Evolutionary conservation across 2,329 filamentous ascomycete genomes (phyloP).

Genomic region (Neurospora sp.): DNA sequence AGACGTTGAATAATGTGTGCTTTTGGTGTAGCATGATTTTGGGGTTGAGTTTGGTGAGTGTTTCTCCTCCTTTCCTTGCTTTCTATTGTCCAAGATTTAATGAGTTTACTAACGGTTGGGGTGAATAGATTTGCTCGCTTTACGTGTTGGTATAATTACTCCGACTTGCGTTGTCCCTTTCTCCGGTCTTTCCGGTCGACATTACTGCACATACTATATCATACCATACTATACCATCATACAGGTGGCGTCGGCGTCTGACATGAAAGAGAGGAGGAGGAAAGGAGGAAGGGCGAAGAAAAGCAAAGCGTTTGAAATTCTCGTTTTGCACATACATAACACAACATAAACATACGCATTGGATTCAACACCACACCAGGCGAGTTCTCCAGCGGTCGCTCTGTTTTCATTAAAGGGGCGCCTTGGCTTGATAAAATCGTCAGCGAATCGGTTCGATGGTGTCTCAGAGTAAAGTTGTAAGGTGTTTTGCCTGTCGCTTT

Average conservation of each 20-base stretch:
- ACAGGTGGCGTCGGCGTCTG: neutral
- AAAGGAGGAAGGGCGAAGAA: neutral
- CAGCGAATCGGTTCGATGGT: neutral
- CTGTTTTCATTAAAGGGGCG: neutral
- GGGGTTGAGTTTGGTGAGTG: slow-evolving; percentile 66
- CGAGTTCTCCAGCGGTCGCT: neutral
- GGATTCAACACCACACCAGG: neutral
- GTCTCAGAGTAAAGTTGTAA: neutral
- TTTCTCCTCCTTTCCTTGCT: slow-evolving; percentile 1
- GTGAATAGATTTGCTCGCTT: slow-evolving; percentile 39
- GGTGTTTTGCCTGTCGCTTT: neutral
- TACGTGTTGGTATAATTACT: slow-evolving; percentile 38
- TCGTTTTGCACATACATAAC: neutral
- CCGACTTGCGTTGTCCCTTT: neutral
- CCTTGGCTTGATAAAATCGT: neutral
- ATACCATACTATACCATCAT: neutral
- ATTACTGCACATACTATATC: neutral
- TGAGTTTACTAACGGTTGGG: neutral
- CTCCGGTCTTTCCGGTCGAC: neutral
- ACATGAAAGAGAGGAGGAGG: neutral
- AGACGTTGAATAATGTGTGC: slow-evolving; percentile 76
- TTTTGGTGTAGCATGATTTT: slow-evolving; percentile 92
- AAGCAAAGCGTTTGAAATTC: neutral
- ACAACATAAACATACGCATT: neutral
- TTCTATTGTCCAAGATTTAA: neutral